Evolutionary conservation across 2,329 filamentous ascomycete genomes (phyloP).

Genomic region (Ambrosiella beaveri): DNA sequence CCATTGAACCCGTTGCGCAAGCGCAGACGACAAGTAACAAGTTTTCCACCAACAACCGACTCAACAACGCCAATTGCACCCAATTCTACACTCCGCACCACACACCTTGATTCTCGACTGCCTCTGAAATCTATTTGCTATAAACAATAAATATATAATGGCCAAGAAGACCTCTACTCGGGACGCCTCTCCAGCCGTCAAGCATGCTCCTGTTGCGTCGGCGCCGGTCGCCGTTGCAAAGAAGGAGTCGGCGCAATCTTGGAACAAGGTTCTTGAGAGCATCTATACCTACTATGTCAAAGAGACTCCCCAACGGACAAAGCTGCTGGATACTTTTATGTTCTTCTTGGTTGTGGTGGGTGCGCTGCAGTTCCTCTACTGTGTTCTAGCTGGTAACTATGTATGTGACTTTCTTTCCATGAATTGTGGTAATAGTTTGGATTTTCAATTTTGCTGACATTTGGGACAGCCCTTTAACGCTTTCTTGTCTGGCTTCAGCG

Average conservation of each 20-base stretch:
- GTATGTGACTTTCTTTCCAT: slow-evolving; percentile 37
- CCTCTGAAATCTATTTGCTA: neutral
- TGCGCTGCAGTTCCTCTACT: slow-evolving; percentile 85
- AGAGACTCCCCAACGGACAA: slow-evolving; percentile 74
- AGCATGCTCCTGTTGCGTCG: slow-evolving; percentile 12
- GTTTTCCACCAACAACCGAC: neutral
- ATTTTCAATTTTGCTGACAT: neutral
- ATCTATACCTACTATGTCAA: slow-evolving; percentile 65
- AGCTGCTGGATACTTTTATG: slow-evolving; percentile 85
- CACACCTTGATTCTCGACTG: neutral
- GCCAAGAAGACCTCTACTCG: slow-evolving; percentile 11
- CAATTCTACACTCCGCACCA: neutral
- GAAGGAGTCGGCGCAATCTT: slow-evolving; percentile 20
- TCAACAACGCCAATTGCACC: neutral
- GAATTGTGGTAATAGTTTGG: no score
- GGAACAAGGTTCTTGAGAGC: slow-evolving; percentile 45
- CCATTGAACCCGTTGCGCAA: neutral
- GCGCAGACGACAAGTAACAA: neutral
- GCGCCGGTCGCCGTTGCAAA: slow-evolving; percentile 13
- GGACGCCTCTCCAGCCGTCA: slow-evolving; percentile 15
- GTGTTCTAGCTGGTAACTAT: slow-evolving; percentile 80
- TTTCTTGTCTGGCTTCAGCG: slow-evolving; percentile 86
- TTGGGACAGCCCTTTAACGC: slow-evolving; percentile 78
- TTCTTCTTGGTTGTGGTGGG: slow-evolving; percentile 71
- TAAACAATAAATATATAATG: slow-evolving; percentile 5